These are phyloP conservation scores for Golubevia pallescens DNA, from an alignment of 1,284 basidiomycete genomes.

Conservation along the genomic window DNA sequence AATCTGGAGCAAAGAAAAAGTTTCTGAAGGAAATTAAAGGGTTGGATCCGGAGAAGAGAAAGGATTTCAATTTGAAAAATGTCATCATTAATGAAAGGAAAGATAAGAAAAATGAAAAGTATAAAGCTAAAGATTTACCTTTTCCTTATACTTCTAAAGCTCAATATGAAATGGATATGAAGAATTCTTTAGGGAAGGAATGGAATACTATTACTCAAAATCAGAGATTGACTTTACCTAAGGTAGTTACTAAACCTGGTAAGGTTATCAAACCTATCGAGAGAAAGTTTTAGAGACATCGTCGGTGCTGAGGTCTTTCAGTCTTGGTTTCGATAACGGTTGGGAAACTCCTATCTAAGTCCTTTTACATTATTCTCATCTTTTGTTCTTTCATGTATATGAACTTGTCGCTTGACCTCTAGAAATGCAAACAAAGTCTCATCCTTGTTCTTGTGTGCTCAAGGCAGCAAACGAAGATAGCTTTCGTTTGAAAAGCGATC, in stretches of 20 bases:
- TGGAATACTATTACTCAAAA: constrained; percentile 60
- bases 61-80: constrained; percentile 37
- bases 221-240: constrained; percentile 47
- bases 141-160: constrained; percentile 44
- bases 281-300: too few relatives aligned
- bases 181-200: constrained; percentile 47
- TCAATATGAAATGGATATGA: constrained; percentile 49
- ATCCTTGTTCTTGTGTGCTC: too few relatives aligned
- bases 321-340: too few relatives aligned
- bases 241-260: constrained; percentile 45
- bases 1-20: background rate
- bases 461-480: too few relatives aligned
- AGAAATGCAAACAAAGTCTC: too few relatives aligned
- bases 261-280: constrained; percentile 44
- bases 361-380: too few relatives aligned
- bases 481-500: too few relatives aligned
- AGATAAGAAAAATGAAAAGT: constrained; percentile 59
- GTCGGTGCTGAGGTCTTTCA: too few relatives aligned
- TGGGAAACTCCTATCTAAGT: too few relatives aligned
- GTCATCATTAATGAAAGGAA: constrained; percentile 51
- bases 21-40: constrained; percentile 16
- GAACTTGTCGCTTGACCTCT: too few relatives aligned
- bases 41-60: constrained; percentile 24
- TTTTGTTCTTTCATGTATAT: too few relatives aligned
- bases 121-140: constrained; percentile 34